Conservation (phyloP, 139 green algal genomes). For the Picochlorum sp. region DNA sequence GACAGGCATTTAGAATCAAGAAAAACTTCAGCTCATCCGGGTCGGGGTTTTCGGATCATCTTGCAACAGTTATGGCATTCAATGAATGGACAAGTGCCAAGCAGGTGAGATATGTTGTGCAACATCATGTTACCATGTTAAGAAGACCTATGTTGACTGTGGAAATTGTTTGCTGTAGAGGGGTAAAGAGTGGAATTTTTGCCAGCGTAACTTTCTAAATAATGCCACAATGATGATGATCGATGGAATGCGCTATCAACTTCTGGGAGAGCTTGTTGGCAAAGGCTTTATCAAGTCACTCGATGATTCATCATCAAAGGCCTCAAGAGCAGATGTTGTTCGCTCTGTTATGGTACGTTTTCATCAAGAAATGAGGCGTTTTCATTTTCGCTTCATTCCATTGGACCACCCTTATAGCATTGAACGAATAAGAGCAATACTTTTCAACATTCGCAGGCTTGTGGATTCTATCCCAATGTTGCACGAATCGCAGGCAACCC, state of each 20-base stretch:
- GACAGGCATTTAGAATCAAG: slow-evolving; percentile 8
- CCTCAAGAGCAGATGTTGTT: slow-evolving; percentile 22
- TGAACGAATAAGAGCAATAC: no score
- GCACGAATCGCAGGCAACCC: slow-evolving; percentile 10
- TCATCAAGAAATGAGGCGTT: no score
- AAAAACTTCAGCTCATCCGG: slow-evolving; percentile 13
- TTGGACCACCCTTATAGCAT: no score
- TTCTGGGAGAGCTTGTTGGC: slow-evolving; percentile 44
- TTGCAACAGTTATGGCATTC: slow-evolving; percentile 44
- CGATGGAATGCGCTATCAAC: slow-evolving; percentile 54
- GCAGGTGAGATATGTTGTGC: no score
- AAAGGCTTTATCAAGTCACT: slow-evolving; percentile 25
- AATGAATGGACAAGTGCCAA: slow-evolving; percentile 28
- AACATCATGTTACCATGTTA: neutral
- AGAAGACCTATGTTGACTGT: neutral
- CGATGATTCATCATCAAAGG: slow-evolving; percentile 9
- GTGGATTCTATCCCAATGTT: slow-evolving; percentile 38
- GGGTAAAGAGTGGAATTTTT: slow-evolving; percentile 30
- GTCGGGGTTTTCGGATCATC: slow-evolving; percentile 49
- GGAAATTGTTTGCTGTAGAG: slow-evolving; percentile 11
- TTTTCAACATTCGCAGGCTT: no score
- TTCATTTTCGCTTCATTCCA: no score
- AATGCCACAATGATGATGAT: slow-evolving; percentile 58
- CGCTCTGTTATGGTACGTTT: slow-evolving; percentile 37
- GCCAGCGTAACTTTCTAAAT: slow-evolving; percentile 36